Percentiles rank a stretch among this genome's conserved stretches.
Evolutionary conservation across 306 rosid genomes (phyloP).

Genomic region (Delonix regia): DNA sequence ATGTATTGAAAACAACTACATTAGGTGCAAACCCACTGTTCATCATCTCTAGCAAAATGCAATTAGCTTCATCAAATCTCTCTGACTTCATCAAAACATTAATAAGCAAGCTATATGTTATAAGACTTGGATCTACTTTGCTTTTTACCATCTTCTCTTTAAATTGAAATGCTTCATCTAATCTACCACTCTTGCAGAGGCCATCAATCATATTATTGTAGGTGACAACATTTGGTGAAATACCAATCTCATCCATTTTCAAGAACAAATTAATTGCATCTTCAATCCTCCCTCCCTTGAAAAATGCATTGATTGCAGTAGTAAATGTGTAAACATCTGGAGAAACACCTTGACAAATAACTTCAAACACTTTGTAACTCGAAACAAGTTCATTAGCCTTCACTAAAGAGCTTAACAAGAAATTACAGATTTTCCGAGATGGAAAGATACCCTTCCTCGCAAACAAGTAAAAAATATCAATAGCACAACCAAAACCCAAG

Average conservation of each 20-base stretch:
- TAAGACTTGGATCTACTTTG: slow-evolving; percentile 55
- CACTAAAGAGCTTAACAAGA: slow-evolving; percentile 62
- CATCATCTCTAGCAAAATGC: slow-evolving; percentile 59
- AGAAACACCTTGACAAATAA: slow-evolving; percentile 40
- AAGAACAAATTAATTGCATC: slow-evolving; percentile 56
- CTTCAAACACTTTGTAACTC: slow-evolving; percentile 55
- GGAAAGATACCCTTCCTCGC: slow-evolving; percentile 51
- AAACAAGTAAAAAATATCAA: slow-evolving; percentile 48
- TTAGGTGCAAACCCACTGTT: slow-evolving; percentile 60
- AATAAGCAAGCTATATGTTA: slow-evolving; percentile 64
- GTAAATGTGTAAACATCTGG: slow-evolving; percentile 65
- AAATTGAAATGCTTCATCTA: slow-evolving; percentile 55
- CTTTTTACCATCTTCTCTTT: slow-evolving; percentile 57
- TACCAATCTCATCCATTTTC: slow-evolving; percentile 59
- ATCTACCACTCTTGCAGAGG: slow-evolving; percentile 62
- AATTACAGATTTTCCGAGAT: slow-evolving; percentile 56
- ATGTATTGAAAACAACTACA: slow-evolving; percentile 58
- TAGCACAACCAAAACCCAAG: slow-evolving; percentile 46
- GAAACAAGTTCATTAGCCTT: slow-evolving; percentile 53
- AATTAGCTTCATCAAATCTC: slow-evolving; percentile 51
- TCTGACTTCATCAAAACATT: slow-evolving; percentile 64
- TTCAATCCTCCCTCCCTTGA: slow-evolving; percentile 64
- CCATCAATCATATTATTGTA: slow-evolving; percentile 74
- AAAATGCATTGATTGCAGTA: slow-evolving; percentile 58
- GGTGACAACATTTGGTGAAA: slow-evolving; percentile 69